These are phyloP conservation scores for Guadua angustifolia DNA, from an alignment of 176 grass and related monocot genomes.

Conservation along the genomic window DNA sequence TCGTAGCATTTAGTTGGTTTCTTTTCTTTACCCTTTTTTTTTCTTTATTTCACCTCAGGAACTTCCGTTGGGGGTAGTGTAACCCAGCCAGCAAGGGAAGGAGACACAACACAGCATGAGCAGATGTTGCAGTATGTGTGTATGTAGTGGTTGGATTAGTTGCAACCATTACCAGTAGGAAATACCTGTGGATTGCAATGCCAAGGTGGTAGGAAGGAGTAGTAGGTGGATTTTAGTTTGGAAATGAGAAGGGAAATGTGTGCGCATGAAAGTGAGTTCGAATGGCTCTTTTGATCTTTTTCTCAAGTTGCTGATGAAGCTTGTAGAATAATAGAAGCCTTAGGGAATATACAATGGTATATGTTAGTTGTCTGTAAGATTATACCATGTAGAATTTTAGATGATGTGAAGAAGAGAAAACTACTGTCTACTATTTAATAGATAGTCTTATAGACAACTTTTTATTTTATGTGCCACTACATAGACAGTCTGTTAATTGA, in stretches of 20 bases:
- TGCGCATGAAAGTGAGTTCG: not conserved
- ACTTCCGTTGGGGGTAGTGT: not conserved
- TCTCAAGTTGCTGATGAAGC: not conserved
- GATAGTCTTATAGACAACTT: no score
- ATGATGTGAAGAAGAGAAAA: no score
- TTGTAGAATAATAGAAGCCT: not conserved
- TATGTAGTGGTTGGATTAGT: conserved; percentile 44
- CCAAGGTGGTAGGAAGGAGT: conserved; percentile 4
- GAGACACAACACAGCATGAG: not conserved
- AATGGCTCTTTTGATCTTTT: not conserved
- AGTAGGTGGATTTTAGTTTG: conserved; percentile 31
- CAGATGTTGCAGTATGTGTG: not conserved
- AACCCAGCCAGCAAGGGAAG: not conserved
- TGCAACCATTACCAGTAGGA: conserved; percentile 27
- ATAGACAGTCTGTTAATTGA: no score
- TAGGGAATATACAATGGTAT: no score
- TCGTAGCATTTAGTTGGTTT: not conserved
- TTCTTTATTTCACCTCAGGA: conserved; percentile 22
- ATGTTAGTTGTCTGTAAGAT: no score
- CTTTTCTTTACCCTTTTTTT: not conserved
- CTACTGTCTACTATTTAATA: no score
- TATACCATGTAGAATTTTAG: no score
- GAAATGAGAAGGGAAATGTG: not conserved
- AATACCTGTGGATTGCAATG: not conserved
- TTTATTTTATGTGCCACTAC: no score